Percentiles rank a stretch among this genome's conserved stretches.
These are phyloP conservation scores for Dictyostelium brefeldianum DNA, from an alignment of 78 protist genomes.

Conservation along the genomic window DNA sequence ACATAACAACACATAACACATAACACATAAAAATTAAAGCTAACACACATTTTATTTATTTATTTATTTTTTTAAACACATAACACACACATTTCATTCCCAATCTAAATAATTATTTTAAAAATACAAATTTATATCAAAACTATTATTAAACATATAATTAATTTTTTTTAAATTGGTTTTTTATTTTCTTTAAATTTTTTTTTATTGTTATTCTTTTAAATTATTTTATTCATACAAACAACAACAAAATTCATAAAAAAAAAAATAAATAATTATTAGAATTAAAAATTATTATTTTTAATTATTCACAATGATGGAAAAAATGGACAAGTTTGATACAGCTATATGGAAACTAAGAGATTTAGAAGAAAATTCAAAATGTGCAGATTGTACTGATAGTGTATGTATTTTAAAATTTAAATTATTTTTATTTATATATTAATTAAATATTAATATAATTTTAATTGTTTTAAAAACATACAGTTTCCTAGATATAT, in stretches of 20 bases:
- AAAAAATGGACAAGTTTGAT: slow-evolving; percentile 52
- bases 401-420: slow-evolving; percentile 34
- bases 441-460: not conserved
- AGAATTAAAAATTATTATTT: not conserved
- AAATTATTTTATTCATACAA: no score
- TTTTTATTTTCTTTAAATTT: no score
- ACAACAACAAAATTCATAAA: not conserved
- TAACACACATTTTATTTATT: no score
- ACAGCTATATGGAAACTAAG: slow-evolving; percentile 40
- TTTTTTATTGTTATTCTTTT: no score
- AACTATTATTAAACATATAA: slow-evolving; percentile 12
- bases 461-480: not conserved
- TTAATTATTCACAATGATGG: slow-evolving; percentile 49
- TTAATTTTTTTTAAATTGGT: not conserved
- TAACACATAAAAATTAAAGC: no score
- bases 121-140: not conserved
- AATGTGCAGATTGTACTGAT: slow-evolving; percentile 79
- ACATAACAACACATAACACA: no score
- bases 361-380: slow-evolving; percentile 60
- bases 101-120: slow-evolving; percentile 3
- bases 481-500: slow-evolving; percentile 67
- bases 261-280: not conserved
- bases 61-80: not conserved
- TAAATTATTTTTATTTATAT: not conserved
- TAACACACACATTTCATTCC: not conserved